Conservation (phyloP, 441 rosid species). For the Melastoma candidum region DNA sequence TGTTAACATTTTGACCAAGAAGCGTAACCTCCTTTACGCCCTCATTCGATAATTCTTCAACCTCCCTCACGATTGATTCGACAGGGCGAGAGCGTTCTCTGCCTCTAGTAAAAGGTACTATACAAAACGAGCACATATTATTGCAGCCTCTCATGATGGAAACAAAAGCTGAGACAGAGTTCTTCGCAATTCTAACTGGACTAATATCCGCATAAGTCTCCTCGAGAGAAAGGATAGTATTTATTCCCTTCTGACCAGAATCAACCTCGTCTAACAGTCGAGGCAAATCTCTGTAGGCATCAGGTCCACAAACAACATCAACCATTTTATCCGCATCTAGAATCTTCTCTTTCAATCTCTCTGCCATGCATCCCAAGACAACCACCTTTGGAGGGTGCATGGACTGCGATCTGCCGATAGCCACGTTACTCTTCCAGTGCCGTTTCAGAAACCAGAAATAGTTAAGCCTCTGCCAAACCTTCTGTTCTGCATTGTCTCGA, state of each 20-base stretch:
- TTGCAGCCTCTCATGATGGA: conserved; percentile 96
- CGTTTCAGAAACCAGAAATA: conserved; percentile 94
- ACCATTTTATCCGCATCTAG: conserved; percentile 95
- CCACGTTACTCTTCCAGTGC: conserved; percentile 70
- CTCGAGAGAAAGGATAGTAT: conserved; percentile 87
- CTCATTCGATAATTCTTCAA: conserved; percentile 63
- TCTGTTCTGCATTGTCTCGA: conserved; percentile 86
- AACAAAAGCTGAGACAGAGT: conserved; percentile 66
- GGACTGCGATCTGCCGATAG: conserved; percentile 59
- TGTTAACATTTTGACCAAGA: conserved; percentile 92
- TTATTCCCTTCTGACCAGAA: conserved; percentile 87
- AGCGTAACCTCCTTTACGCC: conserved; percentile 92
- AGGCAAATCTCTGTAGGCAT: conserved; percentile 93
- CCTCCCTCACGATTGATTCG: conserved; percentile 81
- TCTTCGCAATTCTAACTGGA: conserved; percentile 67
- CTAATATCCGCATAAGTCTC: conserved; percentile 86
- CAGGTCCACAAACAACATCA: conserved; percentile 93
- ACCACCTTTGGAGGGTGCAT: conserved; percentile 77
- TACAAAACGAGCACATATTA: conserved; percentile 94
- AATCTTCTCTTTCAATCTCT: conserved; percentile 82
- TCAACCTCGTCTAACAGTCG: conserved; percentile 75
- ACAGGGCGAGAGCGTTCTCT: conserved; percentile 88
- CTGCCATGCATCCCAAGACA: conserved; percentile 96
- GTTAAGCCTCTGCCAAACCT: conserved; percentile 95
- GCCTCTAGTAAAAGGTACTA: conserved; percentile 95